A percentile compares a stretch with the other conserved stretches of the same genome.
These are phyloP conservation scores for Cercospora berteroae DNA, from an alignment of 2,329 filamentous ascomycete species.

Conservation along the genomic window DNA sequence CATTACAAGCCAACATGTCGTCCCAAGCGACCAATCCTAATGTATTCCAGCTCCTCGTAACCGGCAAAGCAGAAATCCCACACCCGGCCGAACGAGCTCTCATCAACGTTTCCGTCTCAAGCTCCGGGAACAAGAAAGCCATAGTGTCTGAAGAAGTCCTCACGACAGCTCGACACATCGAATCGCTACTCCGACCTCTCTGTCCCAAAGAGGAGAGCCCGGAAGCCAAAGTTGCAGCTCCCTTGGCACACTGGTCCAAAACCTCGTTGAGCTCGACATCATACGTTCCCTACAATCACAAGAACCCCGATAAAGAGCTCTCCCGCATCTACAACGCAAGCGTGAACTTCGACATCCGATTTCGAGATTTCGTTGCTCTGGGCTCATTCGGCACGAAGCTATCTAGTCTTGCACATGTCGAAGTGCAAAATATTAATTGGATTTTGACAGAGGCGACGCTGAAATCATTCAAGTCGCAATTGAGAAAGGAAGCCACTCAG, in stretches of 20 bases:
- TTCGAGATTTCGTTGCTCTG: constrained; percentile 27
- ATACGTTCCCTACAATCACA: constrained; percentile 17
- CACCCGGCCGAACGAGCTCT: constrained; percentile 28
- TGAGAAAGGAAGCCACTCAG: constrained; percentile 24
- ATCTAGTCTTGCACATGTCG: constrained; percentile 21
- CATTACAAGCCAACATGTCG: constrained; percentile 1
- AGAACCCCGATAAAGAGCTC: constrained; percentile 6
- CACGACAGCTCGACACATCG: constrained; percentile 26
- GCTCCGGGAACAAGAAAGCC: constrained; percentile 24
- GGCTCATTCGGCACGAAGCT: constrained; percentile 24
- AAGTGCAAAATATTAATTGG: constrained; percentile 24
- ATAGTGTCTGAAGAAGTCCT: constrained; percentile 27
- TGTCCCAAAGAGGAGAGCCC: constrained; percentile 15
- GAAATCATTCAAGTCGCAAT: constrained; percentile 20
- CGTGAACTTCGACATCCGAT: constrained; percentile 30
- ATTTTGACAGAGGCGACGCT: constrained; percentile 23
- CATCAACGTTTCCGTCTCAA: constrained; percentile 26
- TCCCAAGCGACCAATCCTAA: background rate
- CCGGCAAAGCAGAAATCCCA: constrained; percentile 24
- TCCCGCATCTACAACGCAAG: constrained; percentile 18
- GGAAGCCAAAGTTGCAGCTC: constrained; percentile 19
- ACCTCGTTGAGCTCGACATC: constrained; percentile 25
- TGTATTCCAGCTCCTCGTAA: constrained; percentile 23
- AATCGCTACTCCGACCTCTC: constrained; percentile 22
- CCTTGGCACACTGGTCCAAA: constrained; percentile 29